Percentiles rank a stretch among this genome's conserved stretches.
Conservation (phyloP, 2,329 filamentous ascomycete genomes). For the Epichloe gansuensis region DNA sequence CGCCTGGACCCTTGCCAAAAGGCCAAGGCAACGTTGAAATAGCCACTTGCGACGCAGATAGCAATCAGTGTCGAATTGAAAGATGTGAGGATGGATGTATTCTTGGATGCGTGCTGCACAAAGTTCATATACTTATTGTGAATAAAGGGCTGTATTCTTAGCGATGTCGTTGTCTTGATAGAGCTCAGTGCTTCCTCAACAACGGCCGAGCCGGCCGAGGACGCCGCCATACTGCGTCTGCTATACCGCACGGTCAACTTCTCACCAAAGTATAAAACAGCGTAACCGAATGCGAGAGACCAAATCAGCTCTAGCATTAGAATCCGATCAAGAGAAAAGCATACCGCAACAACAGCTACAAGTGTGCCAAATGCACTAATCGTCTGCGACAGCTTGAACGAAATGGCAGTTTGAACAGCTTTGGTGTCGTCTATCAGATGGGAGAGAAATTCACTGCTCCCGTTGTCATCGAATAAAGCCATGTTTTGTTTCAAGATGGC, state of each 20-base stretch:
- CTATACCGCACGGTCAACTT: background rate
- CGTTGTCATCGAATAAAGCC: conserved; percentile 19
- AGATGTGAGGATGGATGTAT: background rate
- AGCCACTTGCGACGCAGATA: conserved; percentile 20
- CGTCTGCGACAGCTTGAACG: background rate
- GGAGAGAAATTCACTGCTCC: conserved; percentile 9
- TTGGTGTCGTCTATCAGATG: background rate
- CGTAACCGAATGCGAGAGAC: background rate
- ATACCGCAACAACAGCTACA: background rate
- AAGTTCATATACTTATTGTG: background rate
- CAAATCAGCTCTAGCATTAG: background rate
- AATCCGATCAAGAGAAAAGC: background rate
- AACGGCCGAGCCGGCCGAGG: background rate
- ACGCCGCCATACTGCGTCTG: background rate
- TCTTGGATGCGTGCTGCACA: background rate
- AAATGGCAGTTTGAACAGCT: background rate
- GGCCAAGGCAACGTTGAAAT: conserved; percentile 22
- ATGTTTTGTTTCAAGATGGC: conserved; percentile 19
- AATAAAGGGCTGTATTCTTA: background rate
- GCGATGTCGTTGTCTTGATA: background rate
- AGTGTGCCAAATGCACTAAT: background rate
- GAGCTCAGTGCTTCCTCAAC: background rate
- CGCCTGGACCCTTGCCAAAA: conserved; percentile 28
- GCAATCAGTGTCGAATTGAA: background rate
- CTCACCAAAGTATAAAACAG: background rate